Percentiles rank a stretch among this genome's conserved stretches.
Conservation (phyloP, 2,329 filamentous ascomycete species). For the Shiraia bambusicola region DNA sequence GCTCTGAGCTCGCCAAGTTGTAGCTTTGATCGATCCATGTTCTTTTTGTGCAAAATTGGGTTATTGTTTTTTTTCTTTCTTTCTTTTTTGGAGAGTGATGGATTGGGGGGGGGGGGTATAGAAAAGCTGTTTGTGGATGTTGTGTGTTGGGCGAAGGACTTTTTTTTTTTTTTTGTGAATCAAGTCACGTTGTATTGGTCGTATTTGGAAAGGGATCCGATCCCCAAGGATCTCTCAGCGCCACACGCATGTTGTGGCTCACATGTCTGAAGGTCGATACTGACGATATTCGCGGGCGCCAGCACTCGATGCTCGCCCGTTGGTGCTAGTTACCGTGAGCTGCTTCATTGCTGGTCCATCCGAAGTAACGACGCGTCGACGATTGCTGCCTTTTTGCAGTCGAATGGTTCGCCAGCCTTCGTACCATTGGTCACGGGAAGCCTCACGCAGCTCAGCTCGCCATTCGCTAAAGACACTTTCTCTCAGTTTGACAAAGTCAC, state of each 20-base stretch:
- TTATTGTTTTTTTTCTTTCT: too few species aligned
- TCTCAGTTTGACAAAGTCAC: constrained; percentile 88
- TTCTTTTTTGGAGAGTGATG: too few species aligned
- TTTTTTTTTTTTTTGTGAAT: too few species aligned
- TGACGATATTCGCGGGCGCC: constrained; percentile 31
- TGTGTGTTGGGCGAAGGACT: too few species aligned
- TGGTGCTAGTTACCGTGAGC: constrained; percentile 26
- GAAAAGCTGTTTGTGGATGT: too few species aligned
- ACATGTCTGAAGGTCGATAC: constrained; percentile 26
- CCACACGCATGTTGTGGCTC: not conserved
- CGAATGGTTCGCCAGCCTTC: constrained; percentile 82
- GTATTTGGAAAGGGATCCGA: too few species aligned
- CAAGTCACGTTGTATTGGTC: constrained; percentile 2
- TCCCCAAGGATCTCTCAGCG: not conserved
- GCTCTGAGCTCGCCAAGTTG: too few species aligned
- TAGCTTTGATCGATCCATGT: not conserved
- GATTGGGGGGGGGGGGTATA: too few species aligned
- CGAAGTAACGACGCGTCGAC: constrained; percentile 30
- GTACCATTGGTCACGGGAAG: constrained; percentile 90
- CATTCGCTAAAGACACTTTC: constrained; percentile 92
- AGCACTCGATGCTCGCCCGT: constrained; percentile 39
- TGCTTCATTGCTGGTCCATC: constrained; percentile 31
- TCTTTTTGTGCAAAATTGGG: too few species aligned
- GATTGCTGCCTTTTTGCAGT: constrained; percentile 37
- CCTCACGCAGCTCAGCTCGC: constrained; percentile 86